Evolutionary conservation across 176 grass and related monocot genomes (phyloP).

Genomic region (Avena sativa): DNA sequence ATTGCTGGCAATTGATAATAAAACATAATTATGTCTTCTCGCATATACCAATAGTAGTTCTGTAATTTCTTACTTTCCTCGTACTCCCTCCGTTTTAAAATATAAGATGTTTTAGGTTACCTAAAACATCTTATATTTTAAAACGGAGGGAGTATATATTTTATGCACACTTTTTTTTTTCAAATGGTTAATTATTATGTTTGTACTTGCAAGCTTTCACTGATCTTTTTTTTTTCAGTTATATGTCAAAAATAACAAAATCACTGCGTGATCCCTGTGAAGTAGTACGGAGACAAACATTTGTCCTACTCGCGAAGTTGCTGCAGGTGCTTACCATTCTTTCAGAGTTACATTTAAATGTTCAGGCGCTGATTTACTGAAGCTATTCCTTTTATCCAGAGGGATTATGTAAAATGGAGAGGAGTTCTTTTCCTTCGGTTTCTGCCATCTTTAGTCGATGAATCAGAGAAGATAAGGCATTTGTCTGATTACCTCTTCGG

Average conservation of each 20-base stretch:
- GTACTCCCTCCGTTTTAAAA: too few species aligned
- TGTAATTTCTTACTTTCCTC: background rate
- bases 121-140: too few species aligned
- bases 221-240: constrained; percentile 64
- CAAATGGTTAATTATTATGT: constrained; percentile 20
- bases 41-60: too few species aligned
- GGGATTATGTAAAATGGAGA: constrained; percentile 99
- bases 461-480: constrained; percentile 84
- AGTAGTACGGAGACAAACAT: constrained; percentile 96
- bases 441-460: constrained; percentile 86
- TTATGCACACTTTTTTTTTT: background rate
- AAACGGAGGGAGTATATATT: too few species aligned
- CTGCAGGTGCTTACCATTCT: constrained; percentile 66
- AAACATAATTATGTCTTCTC: too few species aligned
- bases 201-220: constrained; percentile 31
- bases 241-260: constrained; percentile 90
- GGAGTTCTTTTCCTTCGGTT: constrained; percentile 86
- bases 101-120: too few species aligned
- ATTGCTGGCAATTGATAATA: too few species aligned
- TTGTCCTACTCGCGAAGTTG: constrained; percentile 79
- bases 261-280: constrained; percentile 87
- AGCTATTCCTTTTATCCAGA: constrained; percentile 60
- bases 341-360: constrained; percentile 16
- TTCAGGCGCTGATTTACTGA: constrained; percentile 31
- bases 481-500: constrained; percentile 89